Evolutionary conservation across 352 stramenopile species (phyloP).

Genomic region (Globisporangium canariense): DNA sequence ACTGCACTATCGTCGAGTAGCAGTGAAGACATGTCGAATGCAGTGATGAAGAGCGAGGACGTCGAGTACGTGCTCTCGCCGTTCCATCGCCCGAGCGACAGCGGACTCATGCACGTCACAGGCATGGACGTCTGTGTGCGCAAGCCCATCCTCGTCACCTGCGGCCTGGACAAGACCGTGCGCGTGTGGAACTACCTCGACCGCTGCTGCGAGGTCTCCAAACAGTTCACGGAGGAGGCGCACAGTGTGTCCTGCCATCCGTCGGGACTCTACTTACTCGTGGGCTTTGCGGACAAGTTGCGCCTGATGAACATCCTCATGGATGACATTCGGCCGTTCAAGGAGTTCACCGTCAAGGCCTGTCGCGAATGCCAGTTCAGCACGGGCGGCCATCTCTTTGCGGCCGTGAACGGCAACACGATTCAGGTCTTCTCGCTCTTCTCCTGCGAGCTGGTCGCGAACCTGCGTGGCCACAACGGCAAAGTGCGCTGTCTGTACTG

Average conservation of each 20-base stretch:
- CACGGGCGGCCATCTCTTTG: conserved; percentile 91
- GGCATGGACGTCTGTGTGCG: conserved; percentile 91
- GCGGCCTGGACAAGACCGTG: conserved; percentile 84
- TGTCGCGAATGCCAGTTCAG: conserved; percentile 83
- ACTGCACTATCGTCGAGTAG: conserved; percentile 13
- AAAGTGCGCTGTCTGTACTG: conserved; percentile 89
- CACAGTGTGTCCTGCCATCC: conserved; percentile 89
- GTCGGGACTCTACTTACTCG: conserved; percentile 85
- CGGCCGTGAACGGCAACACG: conserved; percentile 91
- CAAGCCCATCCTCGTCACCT: conserved; percentile 91
- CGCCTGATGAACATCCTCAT: conserved; percentile 91
- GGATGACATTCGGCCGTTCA: conserved; percentile 86
- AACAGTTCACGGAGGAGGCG: conserved; percentile 88
- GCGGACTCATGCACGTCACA: conserved; percentile 57
- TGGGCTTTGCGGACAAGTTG: conserved; percentile 90
- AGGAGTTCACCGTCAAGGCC: conserved; percentile 83
- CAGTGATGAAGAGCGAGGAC: conserved; percentile 49
- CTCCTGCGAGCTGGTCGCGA: conserved; percentile 86
- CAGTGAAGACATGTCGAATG: conserved; percentile 19
- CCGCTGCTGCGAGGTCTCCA: conserved; percentile 81
- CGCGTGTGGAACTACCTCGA: conserved; percentile 94
- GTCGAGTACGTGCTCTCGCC: conserved; percentile 65
- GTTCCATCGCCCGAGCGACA: conserved; percentile 71
- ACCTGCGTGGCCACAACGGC: conserved; percentile 91
- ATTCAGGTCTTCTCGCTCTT: conserved; percentile 93